Conservation (phyloP, 257 asterid species). For the Ballota nigra region DNA sequence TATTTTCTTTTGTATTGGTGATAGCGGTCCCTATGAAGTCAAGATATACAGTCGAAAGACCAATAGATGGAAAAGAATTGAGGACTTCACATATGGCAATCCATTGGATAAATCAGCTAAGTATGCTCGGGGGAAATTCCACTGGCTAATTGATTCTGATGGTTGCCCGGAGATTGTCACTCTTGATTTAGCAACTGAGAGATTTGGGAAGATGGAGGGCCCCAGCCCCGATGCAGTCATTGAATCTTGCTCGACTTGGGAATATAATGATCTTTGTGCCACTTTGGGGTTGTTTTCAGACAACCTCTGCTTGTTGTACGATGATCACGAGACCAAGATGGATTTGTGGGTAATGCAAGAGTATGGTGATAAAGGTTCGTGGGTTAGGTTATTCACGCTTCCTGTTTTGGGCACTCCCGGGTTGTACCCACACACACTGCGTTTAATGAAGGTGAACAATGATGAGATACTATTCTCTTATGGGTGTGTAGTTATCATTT, state of each 20-base stretch:
- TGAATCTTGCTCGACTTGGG: background rate
- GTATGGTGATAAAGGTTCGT: constrained; percentile 9
- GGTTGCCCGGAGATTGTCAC: background rate
- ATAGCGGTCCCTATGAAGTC: background rate
- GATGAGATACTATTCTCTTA: background rate
- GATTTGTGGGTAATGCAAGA: constrained; percentile 19
- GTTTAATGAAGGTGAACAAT: background rate
- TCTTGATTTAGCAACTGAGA: constrained; percentile 11
- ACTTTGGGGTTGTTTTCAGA: constrained; percentile 9
- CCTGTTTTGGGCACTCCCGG: constrained; percentile 6
- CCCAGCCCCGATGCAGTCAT: background rate
- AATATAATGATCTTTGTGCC: background rate
- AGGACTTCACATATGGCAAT: constrained; percentile 4
- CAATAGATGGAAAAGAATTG: constrained; percentile 11
- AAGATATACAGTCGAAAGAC: background rate
- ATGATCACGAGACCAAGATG: constrained; percentile 1
- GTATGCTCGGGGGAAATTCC: background rate
- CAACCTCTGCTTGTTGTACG: background rate
- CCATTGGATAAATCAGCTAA: constrained; percentile 1
- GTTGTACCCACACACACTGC: constrained; percentile 12
- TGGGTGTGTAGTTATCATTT: background rate
- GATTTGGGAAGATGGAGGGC: background rate
- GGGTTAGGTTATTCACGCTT: background rate
- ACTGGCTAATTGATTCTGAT: constrained; percentile 11
- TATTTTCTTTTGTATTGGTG: background rate